Base-by-base conservation (phyloP, 2,329 filamentous ascomycete species). In the Trichoderma sp. region DNA sequence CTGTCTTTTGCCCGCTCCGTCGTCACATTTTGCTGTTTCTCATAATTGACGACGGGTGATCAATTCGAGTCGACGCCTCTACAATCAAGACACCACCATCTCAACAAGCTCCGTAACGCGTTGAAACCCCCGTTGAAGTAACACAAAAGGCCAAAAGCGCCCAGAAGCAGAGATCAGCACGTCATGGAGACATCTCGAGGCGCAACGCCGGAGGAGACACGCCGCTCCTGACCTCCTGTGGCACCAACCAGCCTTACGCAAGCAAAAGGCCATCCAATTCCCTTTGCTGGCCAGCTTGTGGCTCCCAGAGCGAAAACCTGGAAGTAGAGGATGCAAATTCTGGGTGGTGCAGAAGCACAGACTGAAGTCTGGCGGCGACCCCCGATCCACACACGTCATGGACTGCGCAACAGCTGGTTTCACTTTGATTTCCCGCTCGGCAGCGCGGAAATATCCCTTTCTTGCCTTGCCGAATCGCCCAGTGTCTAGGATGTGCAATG, bases 341-440 rank as follows among this genome's bases (percentile, higher is more conserved):
- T 14, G 24, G 58, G 27, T 49, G 37, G 29, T 63, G 27, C 24
- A 63, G 47, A 24, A 66, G 31, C 60, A 56, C 35, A 53, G 33
- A 56, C 53, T 57, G 33, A 35, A 14, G 33, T 35, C 40, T 57
- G 49, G 56, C 61, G 53, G 68, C 60, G 43, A 55, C 43, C 55
- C 55, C 63, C 55, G 53, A 56, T 70, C 68, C 68, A 68, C 64
- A 37, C 68, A 70, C 62, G 62, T 70, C 68, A 68, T 61, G 68
- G 56, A 70, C 61, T 65, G 40, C 52, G 31, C 52, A 69, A 59
- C 37, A 57, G 21, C 13, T 68, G 55, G 56, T 68, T 52, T 59
- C 40, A 59, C 64, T 19, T 33, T 55, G 14, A 21, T 19, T 35
- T 21, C 19, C 21, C 57, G 11, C 35, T 43, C 52, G 52, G 24